A percentile compares a stretch with the other conserved stretches of the same genome.
Evolutionary conservation across 805 yeast genomes (phyloP).

Genomic region (Kodamaea sagamina): DNA sequence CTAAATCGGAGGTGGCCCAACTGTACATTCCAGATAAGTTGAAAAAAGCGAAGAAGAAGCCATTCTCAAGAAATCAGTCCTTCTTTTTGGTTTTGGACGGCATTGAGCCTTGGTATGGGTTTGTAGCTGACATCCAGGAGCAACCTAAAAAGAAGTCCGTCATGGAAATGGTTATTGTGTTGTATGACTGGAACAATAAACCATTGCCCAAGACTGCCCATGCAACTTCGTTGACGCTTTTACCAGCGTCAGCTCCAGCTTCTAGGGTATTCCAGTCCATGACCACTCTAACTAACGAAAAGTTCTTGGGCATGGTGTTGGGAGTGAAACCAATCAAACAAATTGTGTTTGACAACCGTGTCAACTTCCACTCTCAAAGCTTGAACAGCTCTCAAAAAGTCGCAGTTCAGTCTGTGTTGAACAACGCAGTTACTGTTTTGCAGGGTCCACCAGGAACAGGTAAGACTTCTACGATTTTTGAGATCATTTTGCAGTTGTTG

Average conservation of each 20-base stretch:
- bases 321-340: constrained; percentile 59
- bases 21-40: constrained; percentile 52
- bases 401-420: constrained; percentile 55
- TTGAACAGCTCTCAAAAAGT: constrained; percentile 61
- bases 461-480: constrained; percentile 46
- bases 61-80: constrained; percentile 60
- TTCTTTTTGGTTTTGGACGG: constrained; percentile 54
- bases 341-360: constrained; percentile 55
- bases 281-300: constrained; percentile 56
- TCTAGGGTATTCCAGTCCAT: constrained; percentile 66
- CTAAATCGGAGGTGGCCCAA: constrained; percentile 50
- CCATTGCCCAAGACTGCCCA: constrained; percentile 50
- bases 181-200: constrained; percentile 59
- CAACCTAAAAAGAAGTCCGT: constrained; percentile 14
- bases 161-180: constrained; percentile 49
- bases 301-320: constrained; percentile 52
- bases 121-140: constrained; percentile 39
- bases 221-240: constrained; percentile 38
- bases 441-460: constrained; percentile 50
- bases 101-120: constrained; percentile 60
- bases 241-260: constrained; percentile 66
- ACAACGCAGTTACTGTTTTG: constrained; percentile 49
- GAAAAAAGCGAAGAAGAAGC: constrained; percentile 55
- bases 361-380: constrained; percentile 49
- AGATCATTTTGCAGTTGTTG: constrained; percentile 53